Base-by-base conservation (phyloP, 352 stramenopile species). In the Globisporangium megalacanthum region DNA sequence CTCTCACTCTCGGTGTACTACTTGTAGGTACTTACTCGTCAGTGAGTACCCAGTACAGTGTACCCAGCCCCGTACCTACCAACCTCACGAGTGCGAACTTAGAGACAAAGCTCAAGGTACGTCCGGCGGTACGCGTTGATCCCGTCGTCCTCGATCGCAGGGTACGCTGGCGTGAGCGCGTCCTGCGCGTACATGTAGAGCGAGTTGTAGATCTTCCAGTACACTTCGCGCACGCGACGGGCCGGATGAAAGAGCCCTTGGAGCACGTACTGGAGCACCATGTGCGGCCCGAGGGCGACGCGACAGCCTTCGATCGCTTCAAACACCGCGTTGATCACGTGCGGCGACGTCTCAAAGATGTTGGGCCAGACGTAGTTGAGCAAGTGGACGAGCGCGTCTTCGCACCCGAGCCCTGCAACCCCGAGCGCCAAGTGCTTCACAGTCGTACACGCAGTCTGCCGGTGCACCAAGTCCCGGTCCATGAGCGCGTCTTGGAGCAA, bases 131-230 rank as follows among this genome's bases (percentile, higher is more conserved):
- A 99, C 31, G 77, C 83, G 70, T 99, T 98, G 41, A 96, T 79
- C 29, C 79, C 92, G 68, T 99, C 96, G 64, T 99, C 88, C 53
- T 98, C 86, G 29, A 99, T 87, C 48, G 79, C 69, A 20, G 97
- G 97, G 66, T 99, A 99, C n/a, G 86, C 92, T 5, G 96, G 86
- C n/a, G 97, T 98, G 41, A 99, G 83, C 9, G 89, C 91, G 75
- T 99, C 97, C 45, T 97, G 86, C 20, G 92, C 85, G 71, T 99
- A 99, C 73, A 99, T 99, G 80, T 99, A 99, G 17, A 99, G 81
- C 61, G 96, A 98, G 73, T 99, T 99, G 86, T 99, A 99, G 52
- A 99, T 93, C 75, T 98, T 98, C 97, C 97, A 99, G 72, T 99
- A 99, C 29, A 99, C 95, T 66, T 99, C 97, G 36, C 97, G 94